A percentile compares a stretch with the other conserved stretches of the same genome.
phyloP scores from a whole-genome alignment of 805 yeast species.

The Lachancea nothofagi region DNA sequence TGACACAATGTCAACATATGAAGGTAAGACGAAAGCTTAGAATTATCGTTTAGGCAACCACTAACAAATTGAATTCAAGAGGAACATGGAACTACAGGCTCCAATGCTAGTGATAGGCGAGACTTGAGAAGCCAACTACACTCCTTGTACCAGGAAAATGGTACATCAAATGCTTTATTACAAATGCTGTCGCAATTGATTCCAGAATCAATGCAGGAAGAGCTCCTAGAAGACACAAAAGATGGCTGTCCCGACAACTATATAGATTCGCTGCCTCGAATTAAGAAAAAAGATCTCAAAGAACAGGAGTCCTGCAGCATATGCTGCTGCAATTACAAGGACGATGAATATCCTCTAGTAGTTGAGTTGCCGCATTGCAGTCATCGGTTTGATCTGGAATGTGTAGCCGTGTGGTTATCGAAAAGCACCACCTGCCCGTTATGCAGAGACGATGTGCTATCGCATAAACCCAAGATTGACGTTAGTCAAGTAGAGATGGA shows the following conservation, averaged over 20 bases:
- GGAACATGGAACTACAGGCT: constrained; percentile 21
- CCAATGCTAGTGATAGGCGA: constrained; percentile 15
- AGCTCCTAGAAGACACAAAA: constrained; percentile 25
- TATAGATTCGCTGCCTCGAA: constrained; percentile 72
- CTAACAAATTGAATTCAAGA: constrained; percentile 16
- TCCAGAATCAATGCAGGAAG: constrained; percentile 25
- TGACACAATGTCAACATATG: constrained; percentile 31
- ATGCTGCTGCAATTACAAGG: constrained; percentile 66
- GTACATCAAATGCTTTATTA: constrained; percentile 11
- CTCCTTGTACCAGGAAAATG: constrained; percentile 16
- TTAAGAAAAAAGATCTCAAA: constrained; percentile 41
- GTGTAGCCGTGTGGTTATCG: constrained; percentile 85
- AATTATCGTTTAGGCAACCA: constrained; percentile 6
- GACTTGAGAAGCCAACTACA: constrained; percentile 22
- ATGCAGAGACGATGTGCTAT: constrained; percentile 68
- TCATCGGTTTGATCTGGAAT: constrained; percentile 83
- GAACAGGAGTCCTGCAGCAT: constrained; percentile 71
- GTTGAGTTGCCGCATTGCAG: constrained; percentile 71
- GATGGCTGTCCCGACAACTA: constrained; percentile 59
- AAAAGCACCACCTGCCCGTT: constrained; percentile 75
- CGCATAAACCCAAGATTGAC: constrained; percentile 37
- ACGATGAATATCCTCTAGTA: constrained; percentile 73
- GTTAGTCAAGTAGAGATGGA: constrained; percentile 57
- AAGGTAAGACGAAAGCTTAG: constrained; percentile 24
- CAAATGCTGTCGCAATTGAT: constrained; percentile 15